Percentiles rank a stretch among this genome's conserved stretches.
Evolutionary conservation across 306 rosid species (phyloP).

Genomic region (Fragaria iinumae): DNA sequence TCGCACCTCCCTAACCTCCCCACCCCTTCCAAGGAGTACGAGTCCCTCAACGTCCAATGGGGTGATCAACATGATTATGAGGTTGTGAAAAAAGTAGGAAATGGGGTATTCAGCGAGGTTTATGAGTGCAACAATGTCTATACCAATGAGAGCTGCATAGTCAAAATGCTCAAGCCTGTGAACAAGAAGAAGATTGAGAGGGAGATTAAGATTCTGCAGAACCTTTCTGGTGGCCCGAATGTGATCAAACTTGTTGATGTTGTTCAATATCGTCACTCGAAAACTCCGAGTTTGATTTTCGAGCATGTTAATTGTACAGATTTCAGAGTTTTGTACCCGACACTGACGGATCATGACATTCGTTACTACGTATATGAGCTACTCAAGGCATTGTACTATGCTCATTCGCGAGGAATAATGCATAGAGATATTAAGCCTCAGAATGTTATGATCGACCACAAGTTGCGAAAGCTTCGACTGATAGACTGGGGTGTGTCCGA

Average conservation of each 20-base stretch:
- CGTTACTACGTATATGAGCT: slow-evolving; percentile 90
- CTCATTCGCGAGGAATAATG: slow-evolving; percentile 87
- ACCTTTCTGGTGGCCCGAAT: slow-evolving; percentile 92
- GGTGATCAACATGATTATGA: slow-evolving; percentile 92
- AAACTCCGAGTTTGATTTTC: slow-evolving; percentile 83
- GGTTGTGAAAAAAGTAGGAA: slow-evolving; percentile 92
- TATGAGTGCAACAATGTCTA: slow-evolving; percentile 85
- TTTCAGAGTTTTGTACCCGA: slow-evolving; percentile 80
- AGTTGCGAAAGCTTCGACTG: slow-evolving; percentile 79
- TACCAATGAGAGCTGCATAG: slow-evolving; percentile 74
- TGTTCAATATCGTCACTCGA: slow-evolving; percentile 82
- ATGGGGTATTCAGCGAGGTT: slow-evolving; percentile 96
- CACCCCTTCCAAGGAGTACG: slow-evolving; percentile 25
- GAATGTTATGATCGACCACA: slow-evolving; percentile 90
- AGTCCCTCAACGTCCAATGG: too few relatives aligned
- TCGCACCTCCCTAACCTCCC: slow-evolving; percentile 59
- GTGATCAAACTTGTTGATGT: slow-evolving; percentile 80
- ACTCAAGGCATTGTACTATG: slow-evolving; percentile 90
- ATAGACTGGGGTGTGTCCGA: slow-evolving; percentile 95
- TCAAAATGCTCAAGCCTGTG: slow-evolving; percentile 98
- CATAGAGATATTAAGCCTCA: slow-evolving; percentile 92
- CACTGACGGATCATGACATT: slow-evolving; percentile 80
- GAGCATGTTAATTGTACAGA: slow-evolving; percentile 89
- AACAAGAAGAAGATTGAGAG: slow-evolving; percentile 97
- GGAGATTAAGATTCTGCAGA: slow-evolving; percentile 88